Evolutionary conservation across 2,329 filamentous ascomycete species (phyloP).

Genomic region (Aciculosporium take): DNA sequence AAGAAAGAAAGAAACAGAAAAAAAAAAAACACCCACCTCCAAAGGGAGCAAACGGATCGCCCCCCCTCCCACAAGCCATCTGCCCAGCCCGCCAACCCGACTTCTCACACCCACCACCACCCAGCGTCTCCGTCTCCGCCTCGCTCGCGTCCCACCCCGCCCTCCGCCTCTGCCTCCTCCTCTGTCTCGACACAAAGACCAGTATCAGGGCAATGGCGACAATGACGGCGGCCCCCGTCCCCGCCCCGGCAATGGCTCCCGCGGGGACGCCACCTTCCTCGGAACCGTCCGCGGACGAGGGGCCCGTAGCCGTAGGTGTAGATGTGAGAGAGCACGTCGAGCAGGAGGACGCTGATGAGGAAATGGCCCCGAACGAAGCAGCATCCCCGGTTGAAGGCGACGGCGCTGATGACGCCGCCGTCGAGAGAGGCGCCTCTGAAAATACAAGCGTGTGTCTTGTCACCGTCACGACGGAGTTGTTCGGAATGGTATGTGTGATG

Average conservation of each 20-base stretch:
- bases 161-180: constrained; percentile 7
- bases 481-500: constrained; percentile 22
- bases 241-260: constrained; percentile 21
- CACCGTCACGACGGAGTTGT: constrained; percentile 19
- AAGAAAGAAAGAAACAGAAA: not conserved
- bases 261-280: constrained; percentile 10
- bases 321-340: not conserved
- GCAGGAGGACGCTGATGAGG: not conserved
- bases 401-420: constrained; percentile 2
- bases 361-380: not conserved
- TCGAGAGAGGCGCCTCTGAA: constrained; percentile 13
- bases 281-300: not conserved
- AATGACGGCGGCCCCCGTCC: constrained; percentile 16
- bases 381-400: not conserved
- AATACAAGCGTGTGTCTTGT: constrained; percentile 21
- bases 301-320: not conserved
- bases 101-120: constrained; percentile 1
- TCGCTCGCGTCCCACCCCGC: constrained; percentile 2
- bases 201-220: constrained; percentile 14
- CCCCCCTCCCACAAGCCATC: constrained; percentile 1
- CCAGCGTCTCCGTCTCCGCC: constrained; percentile 7
- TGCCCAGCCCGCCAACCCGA: constrained; percentile 10
- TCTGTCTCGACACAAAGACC: constrained; percentile 9
- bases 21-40: constrained; percentile 22
- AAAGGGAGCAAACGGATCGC: constrained; percentile 29